Percentiles rank a stretch among this genome's conserved stretches.
Evolutionary conservation across 2,329 filamentous ascomycete species (phyloP).

Genomic region (Hypoxylon sp.): DNA sequence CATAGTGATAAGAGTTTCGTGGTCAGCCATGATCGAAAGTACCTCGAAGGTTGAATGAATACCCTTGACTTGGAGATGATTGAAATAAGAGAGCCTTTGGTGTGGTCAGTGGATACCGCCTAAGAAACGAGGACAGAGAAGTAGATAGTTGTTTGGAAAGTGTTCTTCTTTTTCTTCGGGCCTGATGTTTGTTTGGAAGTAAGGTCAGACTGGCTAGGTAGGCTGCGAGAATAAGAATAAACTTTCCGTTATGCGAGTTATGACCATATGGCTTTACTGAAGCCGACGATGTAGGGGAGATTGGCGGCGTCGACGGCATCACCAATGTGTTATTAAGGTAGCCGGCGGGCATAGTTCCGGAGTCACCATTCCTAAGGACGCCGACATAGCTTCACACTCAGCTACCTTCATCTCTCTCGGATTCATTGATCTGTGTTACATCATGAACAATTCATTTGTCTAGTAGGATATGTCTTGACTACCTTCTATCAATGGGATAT

Average conservation of each 20-base stretch:
- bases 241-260: not conserved
- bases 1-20: not conserved
- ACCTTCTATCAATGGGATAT: not conserved
- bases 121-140: not conserved
- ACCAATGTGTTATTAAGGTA: not conserved
- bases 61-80: not conserved
- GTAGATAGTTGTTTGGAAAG: not conserved
- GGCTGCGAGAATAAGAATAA: not conserved
- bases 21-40: not conserved
- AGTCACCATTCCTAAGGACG: not conserved
- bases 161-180: not conserved
- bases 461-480: not conserved
- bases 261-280: not conserved
- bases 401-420: not conserved
- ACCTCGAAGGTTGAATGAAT: not conserved
- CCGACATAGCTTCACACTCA: not conserved
- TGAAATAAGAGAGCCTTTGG: not conserved
- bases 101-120: not conserved
- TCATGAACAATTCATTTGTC: not conserved
- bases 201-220: not conserved
- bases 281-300: not conserved
- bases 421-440: not conserved
- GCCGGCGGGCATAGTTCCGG: not conserved
- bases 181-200: not conserved
- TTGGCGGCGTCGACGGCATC: not conserved